Base-by-base conservation (phyloP, 2,329 filamentous ascomycete genomes). In the Hypoxylon sp. region DNA sequence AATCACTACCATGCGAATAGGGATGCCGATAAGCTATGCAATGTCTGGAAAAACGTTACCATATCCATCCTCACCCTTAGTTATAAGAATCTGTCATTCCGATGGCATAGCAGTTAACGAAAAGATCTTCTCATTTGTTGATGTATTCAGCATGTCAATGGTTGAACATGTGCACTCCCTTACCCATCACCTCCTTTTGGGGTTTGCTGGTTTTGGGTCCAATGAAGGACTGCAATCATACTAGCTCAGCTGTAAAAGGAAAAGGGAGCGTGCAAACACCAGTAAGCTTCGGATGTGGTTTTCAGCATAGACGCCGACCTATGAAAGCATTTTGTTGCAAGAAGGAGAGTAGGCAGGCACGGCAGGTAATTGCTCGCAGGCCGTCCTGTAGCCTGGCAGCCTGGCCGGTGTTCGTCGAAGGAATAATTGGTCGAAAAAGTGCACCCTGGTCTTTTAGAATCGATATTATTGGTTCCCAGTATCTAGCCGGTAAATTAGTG, bases 401-500 rank as follows among this genome's bases (percentile, higher is more conserved):
- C 49, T 55, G 35, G 25, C 5, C 30, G 7, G 44, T 40, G 11
- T 51, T 40, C 25, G 46, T 55, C 14, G 17, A 49, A 48, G 44
- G 56, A 56, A 59, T 40, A 65, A 66, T 65, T 71, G 65, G 66
- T 27, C 10, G 27, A 42, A 35, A 55, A 64, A 37, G 7, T 31
- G 31, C 22, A 66, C 55, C 63, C 64, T 37, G 48, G 64, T 44
- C 33, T 10, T 25, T 54, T 54, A 44, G 20, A 57, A 46, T n/a
- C 1, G 22, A 61, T 57, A 25, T 48, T 56, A 71, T 69, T 70
- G 64, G 67, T 46, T 62, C 56, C 22, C 25, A 54, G 20, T 50
- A 62, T 62, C 55, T 61, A 61, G 54, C 61, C 61, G 68, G 60
- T 58, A 71, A 68, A 73, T 74, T 73, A 71, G 66, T 68, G 64